Evolutionary conservation across 179 eudicot species (phyloP).

Genomic region (Gypsophila paniculata): DNA sequence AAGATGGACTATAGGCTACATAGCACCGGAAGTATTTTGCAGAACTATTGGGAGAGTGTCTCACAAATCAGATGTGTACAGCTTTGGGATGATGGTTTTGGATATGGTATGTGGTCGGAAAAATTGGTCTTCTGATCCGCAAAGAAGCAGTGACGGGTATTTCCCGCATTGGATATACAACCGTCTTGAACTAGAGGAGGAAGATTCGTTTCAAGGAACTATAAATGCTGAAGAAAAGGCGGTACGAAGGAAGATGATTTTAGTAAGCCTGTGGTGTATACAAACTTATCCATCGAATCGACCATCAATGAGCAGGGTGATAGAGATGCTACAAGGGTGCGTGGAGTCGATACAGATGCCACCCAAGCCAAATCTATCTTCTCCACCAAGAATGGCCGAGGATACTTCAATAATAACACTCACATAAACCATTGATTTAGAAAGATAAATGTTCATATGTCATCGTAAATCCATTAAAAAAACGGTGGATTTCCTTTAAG

Average conservation of each 20-base stretch:
- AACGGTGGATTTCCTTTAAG: too few species aligned
- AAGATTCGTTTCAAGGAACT: not conserved
- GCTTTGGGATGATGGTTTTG: slow-evolving; percentile 25
- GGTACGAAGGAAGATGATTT: slow-evolving; percentile 22
- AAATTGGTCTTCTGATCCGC: not conserved
- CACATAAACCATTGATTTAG: too few species aligned
- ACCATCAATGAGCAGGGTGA: slow-evolving; percentile 27
- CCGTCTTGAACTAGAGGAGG: slow-evolving; percentile 9
- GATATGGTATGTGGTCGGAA: slow-evolving; percentile 24
- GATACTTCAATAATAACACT: too few species aligned
- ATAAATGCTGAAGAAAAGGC: slow-evolving; percentile 9
- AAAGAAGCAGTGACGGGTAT: slow-evolving; percentile 16
- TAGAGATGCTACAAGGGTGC: slow-evolving; percentile 26
- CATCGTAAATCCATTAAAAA: too few species aligned
- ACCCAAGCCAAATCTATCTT: slow-evolving; percentile 19
- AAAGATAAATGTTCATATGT: too few species aligned
- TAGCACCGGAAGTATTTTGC: slow-evolving; percentile 20
- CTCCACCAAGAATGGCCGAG: slow-evolving; percentile 24
- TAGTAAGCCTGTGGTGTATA: slow-evolving; percentile 27
- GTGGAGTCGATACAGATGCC: slow-evolving; percentile 22
- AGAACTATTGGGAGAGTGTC: slow-evolving; percentile 24
- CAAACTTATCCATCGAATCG: slow-evolving; percentile 21
- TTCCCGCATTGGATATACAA: slow-evolving; percentile 27
- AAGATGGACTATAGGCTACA: slow-evolving; percentile 23
- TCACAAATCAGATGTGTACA: slow-evolving; percentile 25